Conservation (phyloP, 345 rosid species). For the Populus alba region DNA sequence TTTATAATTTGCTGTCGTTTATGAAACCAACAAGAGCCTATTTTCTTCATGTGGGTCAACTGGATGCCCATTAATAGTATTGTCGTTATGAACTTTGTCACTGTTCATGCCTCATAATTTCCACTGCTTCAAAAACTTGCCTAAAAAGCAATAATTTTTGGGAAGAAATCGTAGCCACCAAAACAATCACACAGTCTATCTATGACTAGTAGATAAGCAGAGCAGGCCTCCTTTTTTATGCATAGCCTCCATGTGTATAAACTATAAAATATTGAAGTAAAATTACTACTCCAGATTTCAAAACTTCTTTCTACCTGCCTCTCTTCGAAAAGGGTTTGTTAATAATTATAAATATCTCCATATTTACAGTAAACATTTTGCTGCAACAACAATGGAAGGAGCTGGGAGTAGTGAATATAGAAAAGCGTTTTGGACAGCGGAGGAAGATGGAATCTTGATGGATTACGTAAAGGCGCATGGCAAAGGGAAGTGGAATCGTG, state of each 20-base stretch:
- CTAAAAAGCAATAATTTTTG: not conserved
- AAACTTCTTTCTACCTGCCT: not conserved
- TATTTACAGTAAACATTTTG: not conserved
- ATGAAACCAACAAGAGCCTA: not conserved
- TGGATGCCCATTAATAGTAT: too few species aligned
- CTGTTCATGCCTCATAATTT: not conserved
- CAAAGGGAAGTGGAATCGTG: constrained; percentile 65
- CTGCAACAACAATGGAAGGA: not conserved
- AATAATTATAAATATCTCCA: not conserved
- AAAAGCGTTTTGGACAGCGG: constrained; percentile 6
- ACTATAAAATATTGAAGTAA: too few species aligned
- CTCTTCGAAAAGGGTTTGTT: not conserved
- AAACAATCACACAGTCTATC: not conserved
- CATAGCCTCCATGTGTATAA: not conserved
- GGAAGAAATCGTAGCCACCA: not conserved
- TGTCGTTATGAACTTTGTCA: not conserved
- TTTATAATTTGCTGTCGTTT: not conserved
- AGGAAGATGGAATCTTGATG: constrained; percentile 35
- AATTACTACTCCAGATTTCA: not conserved
- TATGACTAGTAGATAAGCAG: too few species aligned
- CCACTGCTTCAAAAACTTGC: not conserved
- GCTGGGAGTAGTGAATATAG: not conserved
- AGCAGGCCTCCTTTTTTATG: not conserved
- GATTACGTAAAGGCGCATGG: constrained; percentile 54
- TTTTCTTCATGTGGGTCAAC: not conserved